Evolutionary conservation across 1,284 basidiomycete genomes (phyloP).

Genomic region (Chiua sp.): DNA sequence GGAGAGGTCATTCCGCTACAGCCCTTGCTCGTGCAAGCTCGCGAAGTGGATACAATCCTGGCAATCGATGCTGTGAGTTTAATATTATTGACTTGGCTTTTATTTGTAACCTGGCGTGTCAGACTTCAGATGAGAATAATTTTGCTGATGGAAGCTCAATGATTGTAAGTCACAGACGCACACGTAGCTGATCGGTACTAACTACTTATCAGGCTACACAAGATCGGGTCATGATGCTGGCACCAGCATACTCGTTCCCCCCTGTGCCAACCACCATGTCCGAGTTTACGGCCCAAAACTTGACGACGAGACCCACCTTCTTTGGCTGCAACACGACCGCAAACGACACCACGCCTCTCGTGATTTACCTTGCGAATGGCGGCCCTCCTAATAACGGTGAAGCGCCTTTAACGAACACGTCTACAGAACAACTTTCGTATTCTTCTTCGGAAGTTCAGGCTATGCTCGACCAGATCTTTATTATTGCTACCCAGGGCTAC

Average conservation of each 20-base stretch:
- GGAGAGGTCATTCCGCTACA: conserved; percentile 55
- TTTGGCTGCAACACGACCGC: conserved; percentile 45
- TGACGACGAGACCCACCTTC: conserved; percentile 47
- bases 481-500: conserved; percentile 47
- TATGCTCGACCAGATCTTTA: conserved; percentile 48
- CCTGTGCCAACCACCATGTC: conserved; percentile 38
- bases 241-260: conserved; percentile 47
- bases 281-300: conserved; percentile 41
- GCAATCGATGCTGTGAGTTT: conserved; percentile 53
- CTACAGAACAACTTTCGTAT: conserved; percentile 42
- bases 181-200: not conserved
- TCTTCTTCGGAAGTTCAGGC: conserved; percentile 36
- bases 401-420: conserved; percentile 46
- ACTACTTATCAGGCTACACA: conserved; percentile 40
- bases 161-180: conserved; percentile 39
- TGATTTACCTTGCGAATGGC: conserved; percentile 50
- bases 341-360: conserved; percentile 35
- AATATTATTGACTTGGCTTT: not conserved
- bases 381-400: conserved; percentile 46
- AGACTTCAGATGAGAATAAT: conserved; percentile 39
- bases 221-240: conserved; percentile 44
- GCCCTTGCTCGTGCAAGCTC: conserved; percentile 57
- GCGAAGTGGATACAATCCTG: conserved; percentile 56
- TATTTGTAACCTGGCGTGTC: not conserved
- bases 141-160: conserved; percentile 47